Evolutionary conservation across 2,329 filamentous ascomycete genomes (phyloP), one percentile per base, ranked within the genome.

Genomic region (Pseudopithomyces chartarum): DNA sequence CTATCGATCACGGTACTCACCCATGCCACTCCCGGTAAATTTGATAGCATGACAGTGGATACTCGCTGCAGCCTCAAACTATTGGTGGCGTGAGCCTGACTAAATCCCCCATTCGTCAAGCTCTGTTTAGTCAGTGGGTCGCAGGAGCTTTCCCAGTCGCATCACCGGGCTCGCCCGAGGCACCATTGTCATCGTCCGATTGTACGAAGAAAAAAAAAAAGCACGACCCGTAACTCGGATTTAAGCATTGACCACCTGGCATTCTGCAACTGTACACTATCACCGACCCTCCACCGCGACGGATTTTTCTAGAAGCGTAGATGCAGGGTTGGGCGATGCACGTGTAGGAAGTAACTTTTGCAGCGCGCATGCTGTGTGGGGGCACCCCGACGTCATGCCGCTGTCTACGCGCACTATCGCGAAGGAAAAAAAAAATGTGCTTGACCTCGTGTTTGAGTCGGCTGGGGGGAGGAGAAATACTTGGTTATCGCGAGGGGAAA

Each of bases 61-160:
- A 23, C 32, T n/a, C 13, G 12, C 44, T 20, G 19, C 20, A 15
- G 19, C 3, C 8, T 10, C 26, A 26, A 48, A 10, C 6, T 29
- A 32, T 29, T 50, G 47, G 47, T 50, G 47, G 47, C 47, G 47
- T 50, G 47, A 50, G 45, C 32, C 47, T 40, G 47, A 40, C 47
- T 40, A 39, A 40, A 39, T 2, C 7, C 8, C 10, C 13, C 12
- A 50, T 40, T 39, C 34, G 34, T 13, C n/a, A 15, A 22, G 15
- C 13, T 13, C 11, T 10, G 34, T 23, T 32, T 40, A 20, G 34
- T 36, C 32, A 50, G 47, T 39, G 20, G 34, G 20, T 29, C 46
- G 22, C 46, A 34, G 46, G 34, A 39, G 47, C 47, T 39, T 40
- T 19, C 29, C 47, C 34, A 40, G 5, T 29, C 26, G 26, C 26